A percentile compares a stretch with the other conserved stretches of the same genome.
These are phyloP conservation scores for Diaporthe citrichinensis DNA, from an alignment of 2,329 filamentous ascomycete species.

Conservation along the genomic window DNA sequence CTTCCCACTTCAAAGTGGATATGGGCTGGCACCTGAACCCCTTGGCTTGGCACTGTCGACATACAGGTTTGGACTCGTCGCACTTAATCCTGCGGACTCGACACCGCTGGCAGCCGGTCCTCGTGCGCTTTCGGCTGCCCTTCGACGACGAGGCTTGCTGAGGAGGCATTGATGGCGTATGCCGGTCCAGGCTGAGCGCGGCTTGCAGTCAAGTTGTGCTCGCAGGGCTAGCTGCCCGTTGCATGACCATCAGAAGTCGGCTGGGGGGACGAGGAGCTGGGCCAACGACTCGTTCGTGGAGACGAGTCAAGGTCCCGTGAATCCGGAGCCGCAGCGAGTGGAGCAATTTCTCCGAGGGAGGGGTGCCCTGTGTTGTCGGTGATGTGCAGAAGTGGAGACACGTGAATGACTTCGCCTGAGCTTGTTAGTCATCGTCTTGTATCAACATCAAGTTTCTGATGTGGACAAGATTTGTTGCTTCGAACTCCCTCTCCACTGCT, in stretches of 20 bases:
- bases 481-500: neutral
- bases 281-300: neutral
- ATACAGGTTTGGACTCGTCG: constrained; percentile 38
- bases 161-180: constrained; percentile 2
- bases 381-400: neutral
- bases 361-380: neutral
- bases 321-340: constrained; percentile 3
- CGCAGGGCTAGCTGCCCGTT: neutral
- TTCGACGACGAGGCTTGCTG: neutral
- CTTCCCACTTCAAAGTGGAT: constrained; percentile 47
- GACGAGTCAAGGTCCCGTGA: neutral
- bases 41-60: constrained; percentile 33
- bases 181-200: neutral
- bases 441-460: neutral
- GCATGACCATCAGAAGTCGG: neutral
- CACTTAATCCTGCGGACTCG: constrained; percentile 36
- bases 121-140: constrained; percentile 16
- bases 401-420: neutral
- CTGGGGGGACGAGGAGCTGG: neutral
- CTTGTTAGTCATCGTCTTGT: neutral
- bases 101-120: constrained; percentile 38
- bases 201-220: neutral
- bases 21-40: constrained; percentile 30
- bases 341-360: constrained; percentile 18
- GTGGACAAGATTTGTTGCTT: neutral